Evolutionary conservation across 2,329 filamentous ascomycete species (phyloP), one percentile per base, ranked within the genome.

Genomic region (Ophiostoma angusticollis): DNA sequence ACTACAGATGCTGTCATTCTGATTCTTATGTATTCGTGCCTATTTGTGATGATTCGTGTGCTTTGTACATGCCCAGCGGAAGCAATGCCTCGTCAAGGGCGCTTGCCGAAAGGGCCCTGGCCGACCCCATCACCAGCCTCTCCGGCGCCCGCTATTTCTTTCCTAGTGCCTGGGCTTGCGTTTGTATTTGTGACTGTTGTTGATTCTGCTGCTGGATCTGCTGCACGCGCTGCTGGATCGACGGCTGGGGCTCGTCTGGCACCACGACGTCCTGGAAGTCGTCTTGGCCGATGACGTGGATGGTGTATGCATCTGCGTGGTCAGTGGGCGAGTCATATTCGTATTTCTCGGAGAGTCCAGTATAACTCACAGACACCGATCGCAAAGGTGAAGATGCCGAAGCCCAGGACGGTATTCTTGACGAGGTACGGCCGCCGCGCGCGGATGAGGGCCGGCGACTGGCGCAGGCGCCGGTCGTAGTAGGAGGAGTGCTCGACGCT

Each of bases 241-340:
- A 41, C 24, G 41, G 40, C 18, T 47, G 41, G 3, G 84, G 80
- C 37, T 72, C 67, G 56, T 84, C 82, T 21, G 91, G 91, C 27
- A 96, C 80, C 56, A 85, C 79, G 51, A 96, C 87, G 57, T 98
- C 91, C 42, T 87, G 84, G 64, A 98, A 98, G 49, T 95, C 84
- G 60, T 96, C 91, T 62, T 96, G 91, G 31, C 89, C 85, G 54
- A 98, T 83, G 39, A 84, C 85, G 49, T 69, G 74, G 56, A 98
- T 80, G 4, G 72, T 76, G 54, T 75, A 76, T 49, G 62, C 62
- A 52, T 75, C 72, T 75, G 41, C 6, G 2, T 5, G 19, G 14
- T 4, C 11, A 18, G 3, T 5, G 6, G 14, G 14, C 31, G 18
- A 34, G 33, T n/a, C 9, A 3, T 18, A 4, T 9, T 13, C 9